Percentiles rank a stretch among this genome's conserved stretches.
Conservation (phyloP, 176 grass and related monocot species). For the Pontederia paniculata region DNA sequence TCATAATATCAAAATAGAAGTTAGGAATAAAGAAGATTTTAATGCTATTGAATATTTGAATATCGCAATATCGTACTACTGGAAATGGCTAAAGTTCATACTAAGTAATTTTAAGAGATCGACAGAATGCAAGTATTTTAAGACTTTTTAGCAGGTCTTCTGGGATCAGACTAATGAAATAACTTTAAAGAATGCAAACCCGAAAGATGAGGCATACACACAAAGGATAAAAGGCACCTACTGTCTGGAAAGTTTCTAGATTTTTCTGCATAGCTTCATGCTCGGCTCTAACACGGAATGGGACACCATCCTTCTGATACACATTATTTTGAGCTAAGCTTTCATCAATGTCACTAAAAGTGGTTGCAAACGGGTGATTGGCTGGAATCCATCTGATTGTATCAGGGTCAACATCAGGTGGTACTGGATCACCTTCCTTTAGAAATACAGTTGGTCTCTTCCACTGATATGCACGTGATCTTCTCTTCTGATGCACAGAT, state of each 20-base stretch:
- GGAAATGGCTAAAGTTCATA: no score
- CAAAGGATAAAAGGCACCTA: slow-evolving; percentile 24
- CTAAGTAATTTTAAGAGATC: no score
- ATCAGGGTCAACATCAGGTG: slow-evolving; percentile 77
- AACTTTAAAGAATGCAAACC: neutral
- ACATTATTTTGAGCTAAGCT: slow-evolving; percentile 70
- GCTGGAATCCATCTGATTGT: slow-evolving; percentile 78
- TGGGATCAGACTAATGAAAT: no score
- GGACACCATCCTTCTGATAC: slow-evolving; percentile 77
- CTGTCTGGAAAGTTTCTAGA: slow-evolving; percentile 37
- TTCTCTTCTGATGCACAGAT: slow-evolving; percentile 72
- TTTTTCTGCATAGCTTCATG: slow-evolving; percentile 81
- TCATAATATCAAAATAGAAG: no score
- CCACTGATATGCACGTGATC: slow-evolving; percentile 77
- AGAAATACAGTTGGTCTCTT: slow-evolving; percentile 87
- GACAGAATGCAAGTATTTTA: no score
- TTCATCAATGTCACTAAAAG: slow-evolving; percentile 68
- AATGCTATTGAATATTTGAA: no score
- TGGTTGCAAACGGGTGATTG: slow-evolving; percentile 85
- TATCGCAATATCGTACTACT: no score
- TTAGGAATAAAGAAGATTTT: no score
- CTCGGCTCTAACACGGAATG: slow-evolving; percentile 82
- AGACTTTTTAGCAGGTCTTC: no score
- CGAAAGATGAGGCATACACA: neutral
- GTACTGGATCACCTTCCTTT: slow-evolving; percentile 89